Conservation (phyloP, 352 stramenopile genomes). For the Globisporangium megalacanthum region DNA sequence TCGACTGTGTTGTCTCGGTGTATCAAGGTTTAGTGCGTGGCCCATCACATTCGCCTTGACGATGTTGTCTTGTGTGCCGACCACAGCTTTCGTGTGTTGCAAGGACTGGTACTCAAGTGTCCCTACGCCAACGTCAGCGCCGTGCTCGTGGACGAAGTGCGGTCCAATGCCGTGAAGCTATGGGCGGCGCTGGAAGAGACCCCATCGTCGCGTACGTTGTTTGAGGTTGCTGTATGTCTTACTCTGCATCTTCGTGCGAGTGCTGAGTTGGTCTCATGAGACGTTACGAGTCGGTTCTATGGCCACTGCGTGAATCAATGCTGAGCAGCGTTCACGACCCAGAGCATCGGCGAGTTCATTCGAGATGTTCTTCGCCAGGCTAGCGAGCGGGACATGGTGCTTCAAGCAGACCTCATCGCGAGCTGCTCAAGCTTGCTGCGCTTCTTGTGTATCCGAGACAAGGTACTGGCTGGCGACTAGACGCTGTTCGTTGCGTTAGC, state of each 20-base stretch:
- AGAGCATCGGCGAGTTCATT: slow-evolving; percentile 24
- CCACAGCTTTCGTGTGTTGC: slow-evolving; percentile 43
- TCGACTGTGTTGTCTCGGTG: not conserved
- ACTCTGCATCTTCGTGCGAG: no score
- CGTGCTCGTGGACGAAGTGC: slow-evolving; percentile 56
- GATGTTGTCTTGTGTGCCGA: not conserved
- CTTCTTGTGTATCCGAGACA: slow-evolving; percentile 61
- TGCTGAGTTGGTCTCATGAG: not conserved
- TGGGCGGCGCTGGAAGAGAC: slow-evolving; percentile 26
- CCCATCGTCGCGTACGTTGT: slow-evolving; percentile 25
- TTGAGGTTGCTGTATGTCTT: not conserved
- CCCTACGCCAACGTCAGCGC: slow-evolving; percentile 70
- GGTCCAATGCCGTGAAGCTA: slow-evolving; percentile 29
- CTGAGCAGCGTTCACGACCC: slow-evolving; percentile 12
- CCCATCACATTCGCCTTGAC: not conserved
- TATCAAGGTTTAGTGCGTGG: no score
- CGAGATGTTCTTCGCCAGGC: slow-evolving; percentile 29
- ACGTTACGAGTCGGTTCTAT: not conserved
- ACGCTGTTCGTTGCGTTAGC: not conserved
- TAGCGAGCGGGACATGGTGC: slow-evolving; percentile 50
- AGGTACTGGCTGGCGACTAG: slow-evolving; percentile 18
- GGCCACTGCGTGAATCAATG: not conserved
- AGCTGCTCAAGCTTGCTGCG: slow-evolving; percentile 62
- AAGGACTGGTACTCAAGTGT: slow-evolving; percentile 38
- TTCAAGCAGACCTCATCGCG: slow-evolving; percentile 55